A percentile compares a stretch with the other conserved stretches of the same genome.
Conservation (phyloP, 2,329 filamentous ascomycete genomes). For the Cladosporium velox region DNA sequence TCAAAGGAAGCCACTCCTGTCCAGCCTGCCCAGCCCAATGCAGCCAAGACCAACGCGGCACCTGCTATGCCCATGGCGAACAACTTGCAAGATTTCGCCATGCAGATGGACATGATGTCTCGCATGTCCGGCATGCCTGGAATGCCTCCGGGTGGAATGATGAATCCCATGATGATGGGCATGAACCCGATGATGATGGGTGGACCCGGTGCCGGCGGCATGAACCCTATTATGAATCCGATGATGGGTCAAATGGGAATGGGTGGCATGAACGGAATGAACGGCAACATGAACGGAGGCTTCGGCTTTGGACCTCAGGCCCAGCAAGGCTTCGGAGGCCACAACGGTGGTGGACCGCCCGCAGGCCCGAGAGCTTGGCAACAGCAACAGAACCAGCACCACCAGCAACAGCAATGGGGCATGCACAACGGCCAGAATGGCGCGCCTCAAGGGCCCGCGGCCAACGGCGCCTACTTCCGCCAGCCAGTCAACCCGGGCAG, state of each 20-base stretch:
- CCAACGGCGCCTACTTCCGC: conserved; percentile 86
- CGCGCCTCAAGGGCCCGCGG: conserved; percentile 13
- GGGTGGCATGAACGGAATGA: conserved; percentile 27
- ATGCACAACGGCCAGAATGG: conserved; percentile 23
- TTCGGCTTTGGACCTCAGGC: conserved; percentile 7
- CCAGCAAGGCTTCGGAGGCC: conserved; percentile 13
- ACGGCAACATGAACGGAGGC: conserved; percentile 26
- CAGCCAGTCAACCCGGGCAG: conserved; percentile 94
- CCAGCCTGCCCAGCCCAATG: conserved; percentile 44
- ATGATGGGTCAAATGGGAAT: conserved; percentile 37
- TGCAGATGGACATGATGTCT: conserved; percentile 48
- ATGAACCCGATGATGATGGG: conserved; percentile 40
- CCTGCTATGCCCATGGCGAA: conserved; percentile 27
- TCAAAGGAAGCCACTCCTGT: conserved; percentile 33
- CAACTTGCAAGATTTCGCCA: conserved; percentile 45
- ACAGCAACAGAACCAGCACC: conserved; percentile 9
- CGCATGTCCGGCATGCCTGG: conserved; percentile 33
- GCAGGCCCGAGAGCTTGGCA: conserved; percentile 21
- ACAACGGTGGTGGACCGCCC: conserved; percentile 14
- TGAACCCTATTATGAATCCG: conserved; percentile 39
- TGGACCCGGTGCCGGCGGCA: conserved; percentile 30
- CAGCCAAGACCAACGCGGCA: conserved; percentile 53
- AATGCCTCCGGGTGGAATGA: conserved; percentile 34
- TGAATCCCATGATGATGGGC: conserved; percentile 45
- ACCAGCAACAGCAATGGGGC: conserved; percentile 21